Conservation (phyloP, 2,329 filamentous ascomycete genomes). For the Fusarium miscanthi region DNA sequence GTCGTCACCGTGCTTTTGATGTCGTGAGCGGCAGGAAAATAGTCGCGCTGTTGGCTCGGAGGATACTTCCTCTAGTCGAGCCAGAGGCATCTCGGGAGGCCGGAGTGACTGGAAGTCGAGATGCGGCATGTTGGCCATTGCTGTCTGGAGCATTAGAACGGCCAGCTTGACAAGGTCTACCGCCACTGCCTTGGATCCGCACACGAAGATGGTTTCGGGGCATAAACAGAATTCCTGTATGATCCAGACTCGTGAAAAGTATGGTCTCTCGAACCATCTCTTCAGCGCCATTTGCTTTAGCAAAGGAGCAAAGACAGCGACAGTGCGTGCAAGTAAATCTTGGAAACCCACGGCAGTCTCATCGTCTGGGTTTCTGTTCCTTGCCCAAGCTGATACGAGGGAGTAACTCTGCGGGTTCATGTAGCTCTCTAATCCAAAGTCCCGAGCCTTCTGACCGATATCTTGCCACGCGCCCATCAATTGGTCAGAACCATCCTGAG, state of each 20-base stretch:
- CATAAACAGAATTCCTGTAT: neutral
- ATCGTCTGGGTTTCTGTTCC: neutral
- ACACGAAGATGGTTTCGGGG: neutral
- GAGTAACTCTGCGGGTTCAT: neutral
- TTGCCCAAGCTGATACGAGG: neutral
- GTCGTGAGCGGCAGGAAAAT: neutral
- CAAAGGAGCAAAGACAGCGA: neutral
- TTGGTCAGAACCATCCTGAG: neutral
- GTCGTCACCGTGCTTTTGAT: neutral
- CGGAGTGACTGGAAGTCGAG: neutral
- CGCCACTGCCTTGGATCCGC: neutral
- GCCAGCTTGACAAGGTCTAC: neutral
- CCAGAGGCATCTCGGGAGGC: neutral
- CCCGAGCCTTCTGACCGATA: neutral
- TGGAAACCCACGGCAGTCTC: neutral
- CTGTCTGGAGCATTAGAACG: neutral
- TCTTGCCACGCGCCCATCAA: neutral
- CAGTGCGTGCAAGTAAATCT: fast-evolving
- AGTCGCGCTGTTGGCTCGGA: neutral
- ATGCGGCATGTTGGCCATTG: neutral
- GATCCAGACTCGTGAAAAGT: constrained; percentile 5
- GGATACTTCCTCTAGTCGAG: neutral
- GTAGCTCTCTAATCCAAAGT: neutral
- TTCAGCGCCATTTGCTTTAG: fast-evolving
- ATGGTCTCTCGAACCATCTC: neutral